Percentiles rank a stretch among this genome's conserved stretches.
Conservation (phyloP, 106 monocot genomes). For the Dioscorea dumetorum region DNA sequence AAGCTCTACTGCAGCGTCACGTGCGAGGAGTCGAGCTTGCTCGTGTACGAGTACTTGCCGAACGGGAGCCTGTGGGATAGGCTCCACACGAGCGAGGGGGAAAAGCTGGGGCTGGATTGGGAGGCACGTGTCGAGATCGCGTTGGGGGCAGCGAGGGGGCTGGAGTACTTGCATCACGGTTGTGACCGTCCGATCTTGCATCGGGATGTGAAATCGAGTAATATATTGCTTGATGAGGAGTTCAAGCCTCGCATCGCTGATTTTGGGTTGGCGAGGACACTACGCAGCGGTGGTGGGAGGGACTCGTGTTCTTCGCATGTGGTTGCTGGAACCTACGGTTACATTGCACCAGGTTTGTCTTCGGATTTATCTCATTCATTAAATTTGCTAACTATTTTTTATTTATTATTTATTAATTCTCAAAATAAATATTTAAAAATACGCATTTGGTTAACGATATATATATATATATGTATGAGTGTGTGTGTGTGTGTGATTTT, state of each 20-base stretch:
- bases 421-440: too few species aligned
- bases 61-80: slow-evolving; percentile 86
- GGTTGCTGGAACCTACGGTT: slow-evolving; percentile 76
- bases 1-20: slow-evolving; percentile 92
- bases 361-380: not conserved
- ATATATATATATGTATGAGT: too few species aligned
- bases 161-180: slow-evolving; percentile 87
- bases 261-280: slow-evolving; percentile 78
- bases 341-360: slow-evolving; percentile 70
- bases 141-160: slow-evolving; percentile 55
- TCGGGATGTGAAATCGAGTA: slow-evolving; percentile 85
- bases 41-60: slow-evolving; percentile 81
- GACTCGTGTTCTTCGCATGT: slow-evolving; percentile 19
- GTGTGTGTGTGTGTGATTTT: too few species aligned
- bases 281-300: slow-evolving; percentile 9
- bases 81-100: slow-evolving; percentile 35
- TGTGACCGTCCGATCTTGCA: slow-evolving; percentile 63
- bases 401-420: too few species aligned
- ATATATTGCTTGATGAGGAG: slow-evolving; percentile 73
- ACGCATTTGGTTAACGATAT: too few species aligned
- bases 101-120: slow-evolving; percentile 45
- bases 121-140: slow-evolving; percentile 54
- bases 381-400: not conserved
- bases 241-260: slow-evolving; percentile 80
- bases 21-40: slow-evolving; percentile 58